phyloP scores from a whole-genome alignment of 2,329 filamentous ascomycete genomes.

The Dendrostoma leiphaemia region DNA sequence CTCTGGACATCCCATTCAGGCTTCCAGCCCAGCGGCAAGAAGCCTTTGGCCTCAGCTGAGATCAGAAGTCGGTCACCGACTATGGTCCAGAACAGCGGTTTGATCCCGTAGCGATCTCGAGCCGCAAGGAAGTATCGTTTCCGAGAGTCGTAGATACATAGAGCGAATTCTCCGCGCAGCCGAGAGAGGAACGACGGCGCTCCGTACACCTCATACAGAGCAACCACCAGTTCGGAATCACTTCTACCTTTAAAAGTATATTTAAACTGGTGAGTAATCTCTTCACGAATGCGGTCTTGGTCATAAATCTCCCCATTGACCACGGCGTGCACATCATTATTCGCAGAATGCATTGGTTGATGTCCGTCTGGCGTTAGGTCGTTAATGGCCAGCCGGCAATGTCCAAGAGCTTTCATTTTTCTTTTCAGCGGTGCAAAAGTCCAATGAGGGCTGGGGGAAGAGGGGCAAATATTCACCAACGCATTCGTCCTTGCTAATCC shows the following conservation, averaged over 20 bases:
- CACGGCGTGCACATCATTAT: conserved; percentile 48
- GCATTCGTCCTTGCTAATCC: conserved; percentile 24
- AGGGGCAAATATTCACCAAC: conserved; percentile 17
- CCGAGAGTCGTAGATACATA: conserved; percentile 48
- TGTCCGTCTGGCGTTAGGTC: conserved; percentile 45
- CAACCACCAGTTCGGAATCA: conserved; percentile 53
- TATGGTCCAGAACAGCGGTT: conserved; percentile 52
- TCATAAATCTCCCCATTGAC: conserved; percentile 62
- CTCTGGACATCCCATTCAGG: conserved; percentile 51
- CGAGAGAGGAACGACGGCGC: conserved; percentile 32
- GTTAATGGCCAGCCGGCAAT: conserved; percentile 52
- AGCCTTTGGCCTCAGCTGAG: conserved; percentile 53
- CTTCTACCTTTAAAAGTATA: conserved; percentile 45
- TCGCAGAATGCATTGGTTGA: conserved; percentile 43
- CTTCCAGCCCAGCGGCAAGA: conserved; percentile 48
- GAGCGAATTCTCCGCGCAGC: conserved; percentile 53
- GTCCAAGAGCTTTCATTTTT: conserved; percentile 26
- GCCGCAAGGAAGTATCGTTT: conserved; percentile 42
- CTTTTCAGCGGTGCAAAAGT: too few relatives aligned
- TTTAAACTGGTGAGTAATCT: conserved; percentile 30
- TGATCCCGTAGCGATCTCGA: conserved; percentile 56
- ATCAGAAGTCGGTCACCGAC: conserved; percentile 40
- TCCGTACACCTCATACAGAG: conserved; percentile 49
- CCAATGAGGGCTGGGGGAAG: too few relatives aligned
- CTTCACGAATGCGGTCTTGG: conserved; percentile 40